phyloP scores from a whole-genome alignment of 257 asterid species.

The Gardenia jasminoides region DNA sequence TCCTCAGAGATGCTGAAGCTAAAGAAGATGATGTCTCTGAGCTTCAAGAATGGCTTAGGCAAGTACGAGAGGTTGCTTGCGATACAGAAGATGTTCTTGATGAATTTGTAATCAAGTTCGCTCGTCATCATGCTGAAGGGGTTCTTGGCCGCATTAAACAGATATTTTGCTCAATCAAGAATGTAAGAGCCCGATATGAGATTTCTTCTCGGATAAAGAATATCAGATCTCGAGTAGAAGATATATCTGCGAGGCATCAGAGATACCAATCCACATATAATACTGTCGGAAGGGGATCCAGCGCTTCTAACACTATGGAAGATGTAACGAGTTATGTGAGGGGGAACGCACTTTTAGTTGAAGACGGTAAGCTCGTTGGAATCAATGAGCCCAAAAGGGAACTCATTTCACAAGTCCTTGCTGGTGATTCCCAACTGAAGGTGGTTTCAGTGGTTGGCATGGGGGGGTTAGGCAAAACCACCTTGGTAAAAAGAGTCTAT shows the following conservation, averaged over 20 bases:
- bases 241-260: conserved; percentile 17
- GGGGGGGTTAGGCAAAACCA: conserved; percentile 44
- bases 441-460: conserved; percentile 35
- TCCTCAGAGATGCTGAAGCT: conserved; percentile 20
- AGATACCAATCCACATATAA: conserved; percentile 13
- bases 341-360: conserved; percentile 33
- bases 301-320: not conserved
- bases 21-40: conserved; percentile 11
- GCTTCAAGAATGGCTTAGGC: conserved; percentile 14
- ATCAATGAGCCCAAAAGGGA: conserved; percentile 28
- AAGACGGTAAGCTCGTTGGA: conserved; percentile 38
- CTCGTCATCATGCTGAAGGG: not conserved
- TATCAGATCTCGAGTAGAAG: conserved; percentile 10
- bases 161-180: conserved; percentile 8
- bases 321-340: conserved; percentile 11
- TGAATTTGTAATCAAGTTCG: conserved; percentile 18
- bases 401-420: conserved; percentile 15
- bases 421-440: conserved; percentile 21
- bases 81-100: conserved; percentile 22
- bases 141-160: conserved; percentile 7
- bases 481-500: conserved; percentile 34
- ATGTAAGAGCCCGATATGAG: conserved; percentile 17
- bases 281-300: not conserved
- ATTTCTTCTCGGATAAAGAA: conserved; percentile 19
- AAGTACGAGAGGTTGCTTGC: conserved; percentile 18